Base-by-base conservation (phyloP, 345 rosid species). In the Brassica carinata region DNA sequence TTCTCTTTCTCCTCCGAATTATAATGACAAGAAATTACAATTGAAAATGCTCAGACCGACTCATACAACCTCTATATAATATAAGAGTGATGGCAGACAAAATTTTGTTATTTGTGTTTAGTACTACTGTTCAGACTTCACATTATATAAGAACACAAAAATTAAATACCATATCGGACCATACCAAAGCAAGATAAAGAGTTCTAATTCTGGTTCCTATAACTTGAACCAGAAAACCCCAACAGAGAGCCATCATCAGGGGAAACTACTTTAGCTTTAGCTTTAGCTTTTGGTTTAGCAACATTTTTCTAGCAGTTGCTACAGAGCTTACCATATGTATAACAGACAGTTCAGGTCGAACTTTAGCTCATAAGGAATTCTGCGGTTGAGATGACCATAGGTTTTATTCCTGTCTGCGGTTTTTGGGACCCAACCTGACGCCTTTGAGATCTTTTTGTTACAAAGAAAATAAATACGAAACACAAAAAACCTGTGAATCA, bases 311-410 rank as follows among this genome's bases (percentile, higher is more conserved):
- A 83, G 83, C 98, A 95, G 80, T 77, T 80, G 66, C 48, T 40
- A 40, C 4, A 94, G 69, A 87, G 84, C 87, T 91, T 92, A 77
- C 98, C 97, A 75, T 91, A 96, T 23, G 93, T 88, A 95, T 15
- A 94, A 79, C 77, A 92, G 89, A 82, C 95, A 92, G 76, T 91
- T 95, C 51, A 91, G 88, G 83, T 92, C 98, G 38, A 95, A 95
- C 87, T 95, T 95, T 29, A 91, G 93, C 74, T 90, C 92, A 5
- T 87, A 73, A 0, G 96, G 98, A 72, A 95, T 92, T 66, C 87
- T 84, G 34, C 59, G 85, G 83, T 92, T 92, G 62, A 92, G 97
- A 86, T 92, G 95, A 73, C 85, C 81, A 57, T 91, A 91, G 0
- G 94, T 81, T 86, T 90, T 95, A 19, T 90, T 87, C 81, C 89